Conservation (phyloP, 2,329 filamentous ascomycete species). For the Juglanconis oblonga region DNA sequence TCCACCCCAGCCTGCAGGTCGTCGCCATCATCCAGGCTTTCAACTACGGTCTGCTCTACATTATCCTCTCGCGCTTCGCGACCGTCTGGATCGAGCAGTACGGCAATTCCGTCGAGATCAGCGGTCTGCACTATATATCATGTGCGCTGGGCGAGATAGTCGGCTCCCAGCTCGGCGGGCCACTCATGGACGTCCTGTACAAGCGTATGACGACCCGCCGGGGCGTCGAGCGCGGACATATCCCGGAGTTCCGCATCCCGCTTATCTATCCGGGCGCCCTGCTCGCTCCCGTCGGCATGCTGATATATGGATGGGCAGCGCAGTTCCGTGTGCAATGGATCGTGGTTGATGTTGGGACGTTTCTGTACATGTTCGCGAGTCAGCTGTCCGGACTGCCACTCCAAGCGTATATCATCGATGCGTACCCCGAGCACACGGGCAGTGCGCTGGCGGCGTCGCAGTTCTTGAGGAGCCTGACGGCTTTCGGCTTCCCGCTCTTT, state of each 20-base stretch:
- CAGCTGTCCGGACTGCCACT: conserved; percentile 31
- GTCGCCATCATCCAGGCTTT: conserved; percentile 54
- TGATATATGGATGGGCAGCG: conserved; percentile 44
- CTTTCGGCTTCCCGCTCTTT: conserved; percentile 49
- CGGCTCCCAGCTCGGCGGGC: conserved; percentile 46
- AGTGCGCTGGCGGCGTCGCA: conserved; percentile 45
- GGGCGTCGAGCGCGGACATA: conserved; percentile 18
- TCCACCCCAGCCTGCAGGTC: conserved; percentile 59
- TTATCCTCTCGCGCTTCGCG: conserved; percentile 61
- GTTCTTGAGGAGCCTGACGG: conserved; percentile 42
- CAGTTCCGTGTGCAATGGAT: conserved; percentile 35
- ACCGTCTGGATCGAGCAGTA: conserved; percentile 56
- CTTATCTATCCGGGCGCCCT: conserved; percentile 45
- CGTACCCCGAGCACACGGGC: conserved; percentile 44
- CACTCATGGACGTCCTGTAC: conserved; percentile 41
- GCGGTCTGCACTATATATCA: conserved; percentile 63
- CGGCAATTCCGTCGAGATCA: conserved; percentile 51
- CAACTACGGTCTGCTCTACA: conserved; percentile 61
- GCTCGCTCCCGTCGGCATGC: conserved; percentile 34
- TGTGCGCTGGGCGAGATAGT: conserved; percentile 60
- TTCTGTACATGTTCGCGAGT: conserved; percentile 30
- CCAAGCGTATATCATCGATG: conserved; percentile 40
- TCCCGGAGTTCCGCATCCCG: conserved; percentile 48
- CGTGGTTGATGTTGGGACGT: conserved; percentile 34
- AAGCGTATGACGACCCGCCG: conserved; percentile 24